Percentiles rank a stretch among this genome's conserved stretches.
These are phyloP conservation scores for Pseudonitzschia multistriata DNA, from an alignment of 108 stramenopile genomes.

Conservation along the genomic window DNA sequence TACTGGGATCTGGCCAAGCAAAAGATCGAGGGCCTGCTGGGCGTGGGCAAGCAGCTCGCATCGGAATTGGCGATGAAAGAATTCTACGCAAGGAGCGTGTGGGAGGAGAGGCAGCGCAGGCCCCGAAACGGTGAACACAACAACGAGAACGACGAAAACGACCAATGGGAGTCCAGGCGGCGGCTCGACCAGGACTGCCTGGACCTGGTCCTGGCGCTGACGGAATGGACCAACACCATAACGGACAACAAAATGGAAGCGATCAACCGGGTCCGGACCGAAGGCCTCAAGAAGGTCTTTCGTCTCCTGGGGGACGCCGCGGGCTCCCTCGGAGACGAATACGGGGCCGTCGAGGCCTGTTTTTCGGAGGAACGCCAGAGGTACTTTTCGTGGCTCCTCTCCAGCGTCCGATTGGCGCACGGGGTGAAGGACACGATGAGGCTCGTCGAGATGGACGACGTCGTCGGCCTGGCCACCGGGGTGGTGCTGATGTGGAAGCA, in stretches of 20 bases:
- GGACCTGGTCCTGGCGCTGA: conserved; percentile 9
- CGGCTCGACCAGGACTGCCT: conserved; percentile 25
- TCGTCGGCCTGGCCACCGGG: conserved; percentile 27
- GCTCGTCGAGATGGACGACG: conserved; percentile 31
- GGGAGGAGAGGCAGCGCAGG: not conserved
- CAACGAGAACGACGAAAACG: not conserved
- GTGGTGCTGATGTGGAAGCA: conserved; percentile 32
- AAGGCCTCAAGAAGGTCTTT: conserved; percentile 13
- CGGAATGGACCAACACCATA: conserved; percentile 25
- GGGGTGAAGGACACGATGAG: conserved; percentile 38
- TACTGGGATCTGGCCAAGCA: conserved; percentile 14
- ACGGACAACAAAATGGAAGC: conserved; percentile 15
- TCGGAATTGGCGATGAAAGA: conserved; percentile 17
- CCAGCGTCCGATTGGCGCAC: conserved; percentile 26
- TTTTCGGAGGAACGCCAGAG: conserved; percentile 30
- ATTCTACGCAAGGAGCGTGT: conserved; percentile 18
- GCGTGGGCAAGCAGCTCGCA: not conserved
- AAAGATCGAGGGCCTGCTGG: conserved; percentile 17
- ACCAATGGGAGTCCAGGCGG: not conserved
- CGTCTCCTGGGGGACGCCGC: conserved; percentile 16
- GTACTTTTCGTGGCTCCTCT: conserved; percentile 32
- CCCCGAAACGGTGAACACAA: no score
- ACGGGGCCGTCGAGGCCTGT: conserved; percentile 24
- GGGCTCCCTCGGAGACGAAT: conserved; percentile 22
- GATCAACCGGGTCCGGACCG: conserved; percentile 19